Base-by-base conservation (phyloP, 176 grass and related monocot genomes). In the Bromus sterilis region DNA sequence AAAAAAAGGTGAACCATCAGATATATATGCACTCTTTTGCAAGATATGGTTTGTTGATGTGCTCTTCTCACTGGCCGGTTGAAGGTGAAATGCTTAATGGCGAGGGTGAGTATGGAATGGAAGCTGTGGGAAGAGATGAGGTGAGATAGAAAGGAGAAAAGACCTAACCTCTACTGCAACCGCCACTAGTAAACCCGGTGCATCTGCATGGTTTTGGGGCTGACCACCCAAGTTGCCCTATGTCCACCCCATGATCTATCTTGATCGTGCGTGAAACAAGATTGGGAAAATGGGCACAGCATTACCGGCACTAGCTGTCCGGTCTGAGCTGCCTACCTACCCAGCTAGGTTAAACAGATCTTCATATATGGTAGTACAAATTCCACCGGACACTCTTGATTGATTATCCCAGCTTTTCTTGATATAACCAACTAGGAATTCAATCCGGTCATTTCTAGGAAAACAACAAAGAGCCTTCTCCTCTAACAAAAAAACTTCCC, bases 151-250 rank as follows among this genome's bases (percentile, higher is more conserved):
- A 89, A 84, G 77, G 39, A 44, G 32, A 40, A 68, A 68, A 6
- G 62, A 9, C 20, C 51, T 57, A 71, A 57, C 13, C 23, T 21
- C 44, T 58, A 67, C 25, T 30, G 49, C 66, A 56, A 11, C 43
- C 7, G n/a, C 69, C 81, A 89, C 87, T 76, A 88, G 59, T 67
- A 56, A 74, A 56, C 37, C 64, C 33, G 20, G 48, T 32, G 40
- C 58, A 65, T 44, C 16, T 42, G 68, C 40, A 46, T 53, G 39
- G 55, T 72, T 53, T 85, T 55, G 7, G 77, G 82, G 26, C 60
- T 78, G 80, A 89, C 82, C 81, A 76, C 24, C 71, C 70, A 80
- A 89, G 76, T 89, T 84, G 87, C 81, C 60, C 69, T 68, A 88
- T 67, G 84, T 85, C 87, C 48, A 53, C 48, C 61, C 69, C 56